A percentile compares a stretch with the other conserved stretches of the same genome.
Evolutionary conservation across 2,329 filamentous ascomycete genomes (phyloP).

Genomic region (Lecanicillium sp.): DNA sequence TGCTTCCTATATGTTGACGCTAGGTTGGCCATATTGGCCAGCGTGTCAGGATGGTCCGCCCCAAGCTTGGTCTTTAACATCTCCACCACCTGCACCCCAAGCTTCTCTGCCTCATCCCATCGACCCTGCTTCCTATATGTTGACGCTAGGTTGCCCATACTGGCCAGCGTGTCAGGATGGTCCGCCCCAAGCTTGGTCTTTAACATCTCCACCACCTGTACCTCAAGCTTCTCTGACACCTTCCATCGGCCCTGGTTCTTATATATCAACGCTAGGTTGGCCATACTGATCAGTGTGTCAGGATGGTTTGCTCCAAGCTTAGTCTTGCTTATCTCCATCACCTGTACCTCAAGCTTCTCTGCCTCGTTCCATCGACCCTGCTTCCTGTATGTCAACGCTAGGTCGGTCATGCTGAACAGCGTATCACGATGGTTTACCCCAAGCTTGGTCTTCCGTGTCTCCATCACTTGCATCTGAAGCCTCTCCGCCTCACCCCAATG

Average conservation of each 20-base stretch:
- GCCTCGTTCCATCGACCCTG: not conserved
- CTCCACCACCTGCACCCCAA: not conserved
- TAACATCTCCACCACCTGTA: conserved; percentile 15
- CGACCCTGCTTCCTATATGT: not conserved
- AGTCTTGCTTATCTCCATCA: not conserved
- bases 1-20: conserved; percentile 1
- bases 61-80: not conserved
- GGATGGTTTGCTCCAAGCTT: not conserved
- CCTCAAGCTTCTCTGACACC: not conserved
- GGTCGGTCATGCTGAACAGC: conserved; percentile 16
- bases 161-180: too few species aligned
- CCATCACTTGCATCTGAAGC: conserved; percentile 14
- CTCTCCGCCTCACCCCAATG: conserved; percentile 15
- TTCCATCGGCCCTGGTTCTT: not conserved
- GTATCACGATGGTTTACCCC: conserved; percentile 17
- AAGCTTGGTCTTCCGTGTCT: conserved; percentile 14
- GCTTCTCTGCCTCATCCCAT: not conserved
- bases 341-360: too few species aligned
- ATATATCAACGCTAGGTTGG: not conserved
- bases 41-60: conserved; percentile 4
- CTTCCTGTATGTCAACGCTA: conserved; percentile 6
- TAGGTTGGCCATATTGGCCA: not conserved
- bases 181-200: conserved; percentile 15
- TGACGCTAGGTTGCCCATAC: not conserved
- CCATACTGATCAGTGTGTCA: not conserved